A percentile compares a stretch with the other conserved stretches of the same genome.
These are phyloP conservation scores for Ilex asprella DNA, from an alignment of 257 asterid species.

Conservation along the genomic window DNA sequence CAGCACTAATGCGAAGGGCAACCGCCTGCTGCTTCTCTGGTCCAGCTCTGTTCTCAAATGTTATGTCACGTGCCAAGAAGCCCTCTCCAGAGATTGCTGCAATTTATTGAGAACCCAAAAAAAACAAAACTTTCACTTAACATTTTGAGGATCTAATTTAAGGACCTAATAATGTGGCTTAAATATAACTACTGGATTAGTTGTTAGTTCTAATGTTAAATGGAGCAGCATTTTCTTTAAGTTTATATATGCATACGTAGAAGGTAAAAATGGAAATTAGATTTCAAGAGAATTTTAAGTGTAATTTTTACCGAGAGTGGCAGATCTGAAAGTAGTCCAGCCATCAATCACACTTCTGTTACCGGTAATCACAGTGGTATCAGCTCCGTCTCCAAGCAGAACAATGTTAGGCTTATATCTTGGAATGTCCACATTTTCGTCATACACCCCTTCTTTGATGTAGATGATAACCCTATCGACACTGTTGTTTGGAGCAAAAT, in stretches of 20 bases:
- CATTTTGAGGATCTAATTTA: no score
- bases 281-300: no score
- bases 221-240: no score
- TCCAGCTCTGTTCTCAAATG: conserved; percentile 78
- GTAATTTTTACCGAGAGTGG: conserved; percentile 59
- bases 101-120: not conserved
- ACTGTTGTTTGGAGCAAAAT: conserved; percentile 62
- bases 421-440: conserved; percentile 80
- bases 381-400: conserved; percentile 74
- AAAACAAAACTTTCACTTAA: not conserved
- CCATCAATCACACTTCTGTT: conserved; percentile 56
- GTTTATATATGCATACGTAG: no score
- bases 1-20: conserved; percentile 77
- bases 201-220: no score
- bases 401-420: conserved; percentile 67
- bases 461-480: conserved; percentile 42
- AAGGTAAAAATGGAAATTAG: no score
- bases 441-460: conserved; percentile 54
- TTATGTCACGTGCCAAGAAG: conserved; percentile 76
- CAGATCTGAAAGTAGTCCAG: conserved; percentile 96
- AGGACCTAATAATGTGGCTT: no score
- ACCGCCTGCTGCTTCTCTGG: conserved; percentile 79
- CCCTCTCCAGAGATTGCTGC: conserved; percentile 85
- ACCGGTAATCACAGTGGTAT: conserved; percentile 53
- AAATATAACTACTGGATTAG: no score